phyloP scores from a whole-genome alignment of 2,329 filamentous ascomycete species.

The Sporothrix euskadiensis region DNA sequence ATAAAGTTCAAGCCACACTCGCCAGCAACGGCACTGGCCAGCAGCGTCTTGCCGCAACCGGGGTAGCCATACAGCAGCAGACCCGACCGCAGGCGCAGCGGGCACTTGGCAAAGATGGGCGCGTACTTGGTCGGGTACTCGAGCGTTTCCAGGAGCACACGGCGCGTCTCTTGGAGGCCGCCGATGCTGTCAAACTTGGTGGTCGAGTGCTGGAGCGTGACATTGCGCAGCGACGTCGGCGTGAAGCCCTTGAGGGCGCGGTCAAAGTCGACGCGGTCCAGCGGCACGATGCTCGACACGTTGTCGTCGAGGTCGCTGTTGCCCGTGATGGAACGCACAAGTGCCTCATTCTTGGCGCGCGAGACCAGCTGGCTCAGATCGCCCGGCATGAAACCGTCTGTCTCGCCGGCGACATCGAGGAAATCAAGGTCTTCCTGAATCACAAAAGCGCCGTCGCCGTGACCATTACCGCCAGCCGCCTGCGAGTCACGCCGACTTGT shows the following conservation, averaged over 20 bases:
- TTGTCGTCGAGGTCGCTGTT: conserved; percentile 44
- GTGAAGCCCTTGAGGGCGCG: conserved; percentile 88
- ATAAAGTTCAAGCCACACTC: conserved; percentile 99
- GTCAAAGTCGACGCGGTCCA: conserved; percentile 76
- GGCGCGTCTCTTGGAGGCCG: conserved; percentile 79
- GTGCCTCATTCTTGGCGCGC: conserved; percentile 84
- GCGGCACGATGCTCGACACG: conserved; percentile 57
- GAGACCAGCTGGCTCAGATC: conserved; percentile 84
- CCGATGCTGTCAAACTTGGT: conserved; percentile 93
- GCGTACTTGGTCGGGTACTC: conserved; percentile 98
- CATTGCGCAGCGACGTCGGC: conserved; percentile 89
- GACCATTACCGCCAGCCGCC: conserved; percentile 34
- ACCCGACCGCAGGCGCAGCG: conserved; percentile 88
- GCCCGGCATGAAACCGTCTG: conserved; percentile 97
- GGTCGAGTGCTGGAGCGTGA: conserved; percentile 87
- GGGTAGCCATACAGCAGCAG: conserved; percentile 92
- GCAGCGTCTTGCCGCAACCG: conserved; percentile 92
- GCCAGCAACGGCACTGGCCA: conserved; percentile 94
- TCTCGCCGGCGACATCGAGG: conserved; percentile 87
- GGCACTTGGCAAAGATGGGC: conserved; percentile 94
- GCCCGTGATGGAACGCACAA: conserved; percentile 74
- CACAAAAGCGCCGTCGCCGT: conserved; percentile 61
- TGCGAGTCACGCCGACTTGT: conserved; percentile 44
- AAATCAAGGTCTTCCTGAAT: conserved; percentile 81
- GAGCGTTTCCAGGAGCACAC: conserved; percentile 89